Evolutionary conservation across 2,329 filamentous ascomycete genomes (phyloP).

Genomic region (Diplodia mutila): DNA sequence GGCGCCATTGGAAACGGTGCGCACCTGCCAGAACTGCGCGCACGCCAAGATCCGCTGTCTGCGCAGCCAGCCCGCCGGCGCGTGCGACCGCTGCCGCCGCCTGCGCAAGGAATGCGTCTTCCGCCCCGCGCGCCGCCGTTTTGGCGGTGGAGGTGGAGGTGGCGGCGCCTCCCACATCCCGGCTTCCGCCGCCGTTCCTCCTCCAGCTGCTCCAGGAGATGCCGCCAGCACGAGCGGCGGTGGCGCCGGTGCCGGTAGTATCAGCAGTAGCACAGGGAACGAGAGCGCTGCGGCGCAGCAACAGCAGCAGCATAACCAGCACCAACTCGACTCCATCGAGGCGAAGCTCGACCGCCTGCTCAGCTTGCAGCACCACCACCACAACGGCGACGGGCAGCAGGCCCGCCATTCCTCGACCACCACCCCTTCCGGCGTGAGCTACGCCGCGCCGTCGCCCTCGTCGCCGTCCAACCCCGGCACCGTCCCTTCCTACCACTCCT

Average conservation of each 20-base stretch:
- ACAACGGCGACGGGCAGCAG: neutral
- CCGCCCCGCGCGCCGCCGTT: conserved; percentile 41
- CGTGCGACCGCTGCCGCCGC: conserved; percentile 37
- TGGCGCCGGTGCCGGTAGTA: no score
- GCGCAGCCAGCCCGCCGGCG: conserved; percentile 34
- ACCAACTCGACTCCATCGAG: neutral
- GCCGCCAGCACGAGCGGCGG: neutral
- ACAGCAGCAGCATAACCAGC: neutral
- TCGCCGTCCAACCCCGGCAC: neutral
- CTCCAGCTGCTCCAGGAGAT: neutral
- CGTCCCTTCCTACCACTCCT: neutral
- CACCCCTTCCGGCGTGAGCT: no score
- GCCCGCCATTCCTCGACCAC: no score
- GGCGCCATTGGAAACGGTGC: neutral
- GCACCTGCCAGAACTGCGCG: conserved; percentile 40
- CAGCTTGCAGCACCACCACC: conserved; percentile 28
- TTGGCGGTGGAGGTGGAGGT: conserved; percentile 42
- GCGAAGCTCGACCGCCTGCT: neutral
- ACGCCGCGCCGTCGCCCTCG: neutral
- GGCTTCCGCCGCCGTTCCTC: neutral
- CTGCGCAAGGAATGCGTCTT: conserved; percentile 44
- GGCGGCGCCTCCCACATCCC: conserved; percentile 28
- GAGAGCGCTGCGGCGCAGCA: no score
- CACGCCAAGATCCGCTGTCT: conserved; percentile 39
- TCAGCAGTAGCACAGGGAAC: no score